Base-by-base conservation (phyloP, 1,284 basidiomycete species). In the Malassezia sympodialis region DNA sequence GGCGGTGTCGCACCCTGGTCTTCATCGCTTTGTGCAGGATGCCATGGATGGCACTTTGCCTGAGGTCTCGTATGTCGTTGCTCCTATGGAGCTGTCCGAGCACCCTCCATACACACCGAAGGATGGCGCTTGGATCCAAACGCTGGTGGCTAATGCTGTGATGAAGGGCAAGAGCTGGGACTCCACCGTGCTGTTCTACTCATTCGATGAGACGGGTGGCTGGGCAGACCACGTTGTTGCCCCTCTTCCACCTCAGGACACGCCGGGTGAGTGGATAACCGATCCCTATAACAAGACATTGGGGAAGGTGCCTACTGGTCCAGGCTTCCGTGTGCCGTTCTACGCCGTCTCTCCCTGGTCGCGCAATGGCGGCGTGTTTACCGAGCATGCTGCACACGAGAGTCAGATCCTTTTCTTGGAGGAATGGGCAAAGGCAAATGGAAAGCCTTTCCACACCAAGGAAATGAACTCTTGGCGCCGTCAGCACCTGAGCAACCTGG, bases 321-420 rank as follows among this genome's bases (percentile, higher is more conserved):
- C 68, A 6, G 68, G 68, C 11, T 70, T 69, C 61, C 65, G 68
- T 40, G 53, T 70, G 2, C 67, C 68, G 2, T 69, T 69, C 53
- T 60, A 58, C 46, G 57, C 58, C n/a, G 45, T 70, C 21, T 68
- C 66, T 14, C 68, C 68, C 1, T 70, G 56, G 50, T 60, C 68
- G 26, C 62, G 65, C 19, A 65, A 57, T 21, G 67, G 67, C 10
- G 56, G 66, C 48, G 59, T 70, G 21, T 70, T 66, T 35, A 66
- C 67, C 12, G 68, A 67, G 43, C 53, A 56, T 11, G 35, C 59
- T 5, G 56, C 67, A 28, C 68, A 70, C 51, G 65, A 67, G 43
- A 62, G 57, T 15, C 67, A 68, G 42, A 63, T 63, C 39, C 52
- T 67, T n/a, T 67, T 67, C 43, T 17, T 69, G 44, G 68, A 70